These are phyloP conservation scores for Suhomyces coccinellae DNA, from an alignment of 1,139 yeast genomes.

Conservation along the genomic window DNA sequence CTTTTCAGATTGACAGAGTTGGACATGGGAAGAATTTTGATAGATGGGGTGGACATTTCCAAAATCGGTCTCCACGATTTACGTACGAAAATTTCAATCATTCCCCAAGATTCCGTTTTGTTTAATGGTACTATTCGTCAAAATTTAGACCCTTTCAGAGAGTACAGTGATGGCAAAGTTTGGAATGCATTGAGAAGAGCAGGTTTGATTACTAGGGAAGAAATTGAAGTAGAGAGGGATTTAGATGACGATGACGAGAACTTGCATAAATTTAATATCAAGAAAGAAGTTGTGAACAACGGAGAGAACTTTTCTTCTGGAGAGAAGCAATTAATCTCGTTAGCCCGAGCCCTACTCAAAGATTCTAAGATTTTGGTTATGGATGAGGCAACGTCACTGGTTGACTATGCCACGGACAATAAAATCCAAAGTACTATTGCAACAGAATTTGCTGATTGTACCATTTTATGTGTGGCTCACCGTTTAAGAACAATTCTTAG, in stretches of 20 bases:
- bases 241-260: conserved; percentile 12
- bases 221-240: conserved; percentile 25
- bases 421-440: conserved; percentile 64
- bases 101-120: conserved; percentile 76
- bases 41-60: conserved; percentile 63
- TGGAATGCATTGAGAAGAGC: conserved; percentile 56
- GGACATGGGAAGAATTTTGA: conserved; percentile 48
- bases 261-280: conserved; percentile 40
- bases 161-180: conserved; percentile 50
- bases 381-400: conserved; percentile 81
- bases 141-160: conserved; percentile 66
- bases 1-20: conserved; percentile 64
- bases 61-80: conserved; percentile 56
- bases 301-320: conserved; percentile 77
- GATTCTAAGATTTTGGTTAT: conserved; percentile 61
- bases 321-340: conserved; percentile 69
- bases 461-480: conserved; percentile 76
- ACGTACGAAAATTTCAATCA: conserved; percentile 60
- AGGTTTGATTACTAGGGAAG: conserved; percentile 53
- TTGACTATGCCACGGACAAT: conserved; percentile 72
- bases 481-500: conserved; percentile 63
- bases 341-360: conserved; percentile 75
- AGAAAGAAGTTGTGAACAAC: conserved; percentile 63
- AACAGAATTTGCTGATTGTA: conserved; percentile 58
- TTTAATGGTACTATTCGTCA: conserved; percentile 65